These are phyloP conservation scores for Jackrogersella multiformis DNA, from an alignment of 495 filamentous ascomycete species.

Conservation along the genomic window DNA sequence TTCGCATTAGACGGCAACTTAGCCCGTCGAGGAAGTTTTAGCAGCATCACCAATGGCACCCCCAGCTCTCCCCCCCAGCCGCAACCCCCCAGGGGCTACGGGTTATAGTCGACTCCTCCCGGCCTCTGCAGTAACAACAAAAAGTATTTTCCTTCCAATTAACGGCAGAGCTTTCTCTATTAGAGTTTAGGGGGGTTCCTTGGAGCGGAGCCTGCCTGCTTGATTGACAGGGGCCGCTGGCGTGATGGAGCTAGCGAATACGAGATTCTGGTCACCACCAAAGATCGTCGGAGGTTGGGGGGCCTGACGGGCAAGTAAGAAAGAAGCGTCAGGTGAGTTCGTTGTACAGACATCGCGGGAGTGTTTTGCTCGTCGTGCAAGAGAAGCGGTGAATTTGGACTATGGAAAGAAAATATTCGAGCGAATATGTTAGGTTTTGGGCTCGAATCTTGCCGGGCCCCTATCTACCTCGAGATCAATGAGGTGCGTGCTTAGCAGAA, in stretches of 20 bases:
- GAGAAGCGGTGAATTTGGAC: slow-evolving; percentile 12
- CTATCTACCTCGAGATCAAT: slow-evolving; percentile 7
- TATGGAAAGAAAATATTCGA: neutral
- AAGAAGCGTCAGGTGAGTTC: slow-evolving; percentile 23
- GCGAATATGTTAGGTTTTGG: slow-evolving; percentile 10
- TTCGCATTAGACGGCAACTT: slow-evolving; percentile 1
- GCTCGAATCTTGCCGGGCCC: neutral
- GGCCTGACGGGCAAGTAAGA: slow-evolving; percentile 28
- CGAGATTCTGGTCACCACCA: slow-evolving; percentile 45
- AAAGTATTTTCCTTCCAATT: slow-evolving; percentile 26
- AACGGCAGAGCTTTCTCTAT: slow-evolving; percentile 16
- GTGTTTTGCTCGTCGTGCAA: slow-evolving; percentile 2
- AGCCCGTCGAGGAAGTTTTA: neutral
- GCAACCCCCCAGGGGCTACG: slow-evolving; percentile 7
- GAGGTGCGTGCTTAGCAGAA: neutral
- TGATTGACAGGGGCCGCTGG: slow-evolving; percentile 43
- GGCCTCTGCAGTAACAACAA: slow-evolving; percentile 19
- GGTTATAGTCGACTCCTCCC: slow-evolving; percentile 25
- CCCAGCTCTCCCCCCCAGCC: slow-evolving; percentile 3
- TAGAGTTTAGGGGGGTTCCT: slow-evolving; percentile 26
- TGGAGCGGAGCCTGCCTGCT: slow-evolving; percentile 38
- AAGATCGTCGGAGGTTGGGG: slow-evolving; percentile 40
- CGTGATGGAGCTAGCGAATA: slow-evolving; percentile 46
- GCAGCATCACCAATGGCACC: neutral
- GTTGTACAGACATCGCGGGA: neutral